Conservation (phyloP, 768 basidiomycete species). For the Leucosporidium creatinivorum region DNA sequence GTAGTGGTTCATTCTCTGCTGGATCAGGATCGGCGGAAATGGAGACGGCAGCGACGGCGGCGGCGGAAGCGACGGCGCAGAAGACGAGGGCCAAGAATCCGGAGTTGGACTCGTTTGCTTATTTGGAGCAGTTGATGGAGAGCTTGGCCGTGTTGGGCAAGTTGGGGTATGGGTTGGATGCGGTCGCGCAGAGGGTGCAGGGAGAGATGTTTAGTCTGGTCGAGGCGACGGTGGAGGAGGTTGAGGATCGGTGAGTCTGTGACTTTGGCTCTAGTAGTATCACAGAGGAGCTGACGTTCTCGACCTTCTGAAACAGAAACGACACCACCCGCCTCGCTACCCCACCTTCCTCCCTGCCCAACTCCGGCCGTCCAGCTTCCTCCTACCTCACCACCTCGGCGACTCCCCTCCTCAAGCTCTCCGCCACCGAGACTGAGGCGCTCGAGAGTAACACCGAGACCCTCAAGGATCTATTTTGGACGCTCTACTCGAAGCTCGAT, state of each 20-base stretch:
- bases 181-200: constrained; percentile 70
- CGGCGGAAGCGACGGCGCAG: neutral
- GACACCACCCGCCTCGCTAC: neutral
- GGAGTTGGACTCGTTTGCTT: constrained; percentile 84
- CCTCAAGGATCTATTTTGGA: constrained; percentile 90
- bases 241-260: constrained; percentile 66
- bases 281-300: neutral
- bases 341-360: neutral
- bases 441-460: constrained; percentile 72
- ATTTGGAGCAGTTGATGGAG: constrained; percentile 86
- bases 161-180: constrained; percentile 74
- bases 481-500: constrained; percentile 86
- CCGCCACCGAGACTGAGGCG: constrained; percentile 23
- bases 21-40: neutral
- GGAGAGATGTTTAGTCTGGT: constrained; percentile 76
- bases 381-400: no score
- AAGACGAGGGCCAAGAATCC: constrained; percentile 51
- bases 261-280: no score
- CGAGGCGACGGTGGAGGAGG: constrained; percentile 80
- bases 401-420: constrained; percentile 10
- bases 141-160: constrained; percentile 86
- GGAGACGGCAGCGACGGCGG: neutral
- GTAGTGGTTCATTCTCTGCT: neutral
- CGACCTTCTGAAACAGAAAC: neutral
- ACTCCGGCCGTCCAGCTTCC: neutral